Conservation (phyloP, 129 eudicot genomes). For the Logfia minima region DNA sequence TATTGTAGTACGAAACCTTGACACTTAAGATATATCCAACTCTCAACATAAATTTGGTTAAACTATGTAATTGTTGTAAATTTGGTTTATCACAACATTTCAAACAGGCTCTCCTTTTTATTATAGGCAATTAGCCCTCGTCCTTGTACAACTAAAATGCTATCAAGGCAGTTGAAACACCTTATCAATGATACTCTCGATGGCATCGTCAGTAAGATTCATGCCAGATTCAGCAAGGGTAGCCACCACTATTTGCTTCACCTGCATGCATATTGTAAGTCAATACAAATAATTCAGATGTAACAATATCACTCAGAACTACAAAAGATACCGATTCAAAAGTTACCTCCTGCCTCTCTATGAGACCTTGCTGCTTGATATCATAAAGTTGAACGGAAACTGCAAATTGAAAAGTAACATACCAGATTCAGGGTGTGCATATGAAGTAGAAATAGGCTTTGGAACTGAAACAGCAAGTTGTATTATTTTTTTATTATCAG, state of each 20-base stretch:
- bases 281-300: not conserved
- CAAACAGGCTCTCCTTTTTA: not conserved
- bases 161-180: constrained; percentile 22
- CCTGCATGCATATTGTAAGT: constrained; percentile 21
- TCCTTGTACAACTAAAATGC: not conserved
- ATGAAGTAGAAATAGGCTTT: not conserved
- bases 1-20: too few species aligned
- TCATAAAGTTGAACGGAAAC: constrained; percentile 77
- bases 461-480: not conserved
- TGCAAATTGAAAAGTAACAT: constrained; percentile 20
- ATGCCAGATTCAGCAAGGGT: constrained; percentile 81
- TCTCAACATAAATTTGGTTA: not conserved
- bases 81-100: not conserved
- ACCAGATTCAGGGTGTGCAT: not conserved
- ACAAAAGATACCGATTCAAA: not conserved
- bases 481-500: not conserved
- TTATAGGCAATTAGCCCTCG: not conserved
- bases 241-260: constrained; percentile 74
- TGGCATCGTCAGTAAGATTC: constrained; percentile 66
- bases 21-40: not conserved
- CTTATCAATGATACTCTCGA: constrained; percentile 67
- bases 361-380: constrained; percentile 77
- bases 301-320: not conserved
- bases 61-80: too few species aligned
- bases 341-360: constrained; percentile 63